Base-by-base conservation (phyloP, 352 stramenopile species). In the Phytopythium boreale region DNA sequence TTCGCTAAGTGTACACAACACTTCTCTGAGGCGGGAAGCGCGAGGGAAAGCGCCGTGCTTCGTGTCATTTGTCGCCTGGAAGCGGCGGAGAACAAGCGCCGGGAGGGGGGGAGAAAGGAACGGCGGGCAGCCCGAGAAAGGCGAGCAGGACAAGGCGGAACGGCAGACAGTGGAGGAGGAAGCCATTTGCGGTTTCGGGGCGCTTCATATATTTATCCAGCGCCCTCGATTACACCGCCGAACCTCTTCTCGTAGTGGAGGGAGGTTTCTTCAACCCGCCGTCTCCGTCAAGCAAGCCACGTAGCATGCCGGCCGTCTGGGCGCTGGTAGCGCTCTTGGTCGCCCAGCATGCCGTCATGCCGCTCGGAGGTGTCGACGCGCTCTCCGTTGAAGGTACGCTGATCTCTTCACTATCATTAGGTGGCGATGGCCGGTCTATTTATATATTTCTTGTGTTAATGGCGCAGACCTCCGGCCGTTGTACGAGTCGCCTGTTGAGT, bases 41-140 rank as follows among this genome's bases (percentile, higher is more conserved):
- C 46, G 26, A 26, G 50, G 26, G 17, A 22, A 36, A 24, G 24
- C 27, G 27, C 50, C 49, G 12, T n/a, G 49, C 11, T 41, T 57
- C 50, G 50, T 57, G 50, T 57, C 50, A 57, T 57, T 57, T 57
- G 50, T 37, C 22, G 50, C 49, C 49, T 55, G 49, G 49, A 55
- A 55, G 24, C 22, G 49, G 26, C 49, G 11, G 26, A 41, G 50
- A 36, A 57, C 43, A 49, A 49, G 43, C 43, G 20, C 19, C 43
- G 19, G 47, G 27, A n/a, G n/a, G n/a, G 31, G 24, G 14, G 24
- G 50, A 31, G 50, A 57, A 57, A 24, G 50, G 14, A 14, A 6
- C 50, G 50, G 2, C 50, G 43, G 20, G 6, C 43, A 24, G 19
- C 5, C 19, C 43, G n/a, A n/a, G n/a, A n/a, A n/a, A n/a, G n/a